Conservation (phyloP, 2,329 filamentous ascomycete genomes). For the Fusarium globosum region DNA sequence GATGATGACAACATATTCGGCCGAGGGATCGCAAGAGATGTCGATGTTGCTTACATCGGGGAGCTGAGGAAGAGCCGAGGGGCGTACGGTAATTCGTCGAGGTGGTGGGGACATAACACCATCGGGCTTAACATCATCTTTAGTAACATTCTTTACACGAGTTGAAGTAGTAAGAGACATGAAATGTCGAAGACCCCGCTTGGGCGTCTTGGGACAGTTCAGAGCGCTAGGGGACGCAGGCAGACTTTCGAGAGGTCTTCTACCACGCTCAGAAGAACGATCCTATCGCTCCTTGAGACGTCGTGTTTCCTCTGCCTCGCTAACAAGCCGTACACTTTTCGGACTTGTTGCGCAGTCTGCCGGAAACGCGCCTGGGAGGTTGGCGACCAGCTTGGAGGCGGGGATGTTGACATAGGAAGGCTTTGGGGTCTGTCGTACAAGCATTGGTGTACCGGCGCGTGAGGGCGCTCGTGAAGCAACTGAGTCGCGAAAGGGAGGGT, state of each 20-base stretch:
- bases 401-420: slow-evolving; percentile 47
- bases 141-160: slow-evolving; percentile 60
- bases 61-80: slow-evolving; percentile 76
- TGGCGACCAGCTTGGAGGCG: slow-evolving; percentile 27
- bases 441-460: slow-evolving; percentile 75
- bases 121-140: slow-evolving; percentile 63
- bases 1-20: slow-evolving; percentile 88
- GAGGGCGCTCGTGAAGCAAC: slow-evolving; percentile 69
- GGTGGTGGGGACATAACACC: slow-evolving; percentile 59
- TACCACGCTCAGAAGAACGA: slow-evolving; percentile 36
- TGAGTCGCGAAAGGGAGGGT: slow-evolving; percentile 78
- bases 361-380: slow-evolving; percentile 48
- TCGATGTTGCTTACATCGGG: slow-evolving; percentile 80
- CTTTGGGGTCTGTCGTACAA: slow-evolving; percentile 63
- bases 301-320: slow-evolving; percentile 40
- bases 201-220: slow-evolving; percentile 45
- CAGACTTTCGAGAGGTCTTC: slow-evolving; percentile 25
- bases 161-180: slow-evolving; percentile 61
- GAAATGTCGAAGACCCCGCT: slow-evolving; percentile 49
- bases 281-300: slow-evolving; percentile 47
- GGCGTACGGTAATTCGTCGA: slow-evolving; percentile 73
- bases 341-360: slow-evolving; percentile 48
- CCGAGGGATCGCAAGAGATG: slow-evolving; percentile 67
- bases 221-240: slow-evolving; percentile 45
- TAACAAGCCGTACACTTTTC: slow-evolving; percentile 60